Evolutionary conservation across 805 yeast species (phyloP).

Genomic region (Wickerhamomyces rabaulensis): DNA sequence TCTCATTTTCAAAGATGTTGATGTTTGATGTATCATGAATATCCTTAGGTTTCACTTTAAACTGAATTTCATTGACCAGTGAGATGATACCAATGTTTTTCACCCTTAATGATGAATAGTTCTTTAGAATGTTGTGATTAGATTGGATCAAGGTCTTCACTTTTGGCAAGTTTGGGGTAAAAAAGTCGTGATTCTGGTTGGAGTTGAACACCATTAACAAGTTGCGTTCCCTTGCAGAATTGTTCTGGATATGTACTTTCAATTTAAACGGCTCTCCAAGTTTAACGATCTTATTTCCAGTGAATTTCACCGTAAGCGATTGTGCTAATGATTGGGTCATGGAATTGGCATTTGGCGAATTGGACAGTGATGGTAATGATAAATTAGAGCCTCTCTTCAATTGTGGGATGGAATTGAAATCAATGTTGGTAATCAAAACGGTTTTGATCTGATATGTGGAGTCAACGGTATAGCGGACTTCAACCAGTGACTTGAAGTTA

Average conservation of each 20-base stretch:
- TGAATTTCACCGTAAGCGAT: conserved; percentile 47
- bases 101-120: conserved; percentile 34
- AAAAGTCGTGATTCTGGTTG: conserved; percentile 8
- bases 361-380: not conserved
- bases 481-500: conserved; percentile 12
- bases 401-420: conserved; percentile 7
- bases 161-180: conserved; percentile 21
- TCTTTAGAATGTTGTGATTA: conserved; percentile 23
- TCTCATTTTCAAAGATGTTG: conserved; percentile 56
- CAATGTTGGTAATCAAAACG: conserved; percentile 16
- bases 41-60: conserved; percentile 50
- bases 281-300: conserved; percentile 55
- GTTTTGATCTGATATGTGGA: conserved; percentile 16
- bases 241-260: conserved; percentile 63
- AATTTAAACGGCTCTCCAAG: conserved; percentile 59
- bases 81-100: conserved; percentile 54
- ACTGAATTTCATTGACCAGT: conserved; percentile 57
- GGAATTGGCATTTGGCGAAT: not conserved
- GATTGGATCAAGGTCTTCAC: conserved; percentile 19
- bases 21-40: conserved; percentile 7
- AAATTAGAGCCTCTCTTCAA: conserved; percentile 6
- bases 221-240: conserved; percentile 43
- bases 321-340: conserved; percentile 6
- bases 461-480: conserved; percentile 25
- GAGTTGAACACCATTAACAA: conserved; percentile 39